A percentile compares a stretch with the other conserved stretches of the same genome.
Conservation (phyloP, 2,329 filamentous ascomycete genomes). For the Claviceps cyperi region DNA sequence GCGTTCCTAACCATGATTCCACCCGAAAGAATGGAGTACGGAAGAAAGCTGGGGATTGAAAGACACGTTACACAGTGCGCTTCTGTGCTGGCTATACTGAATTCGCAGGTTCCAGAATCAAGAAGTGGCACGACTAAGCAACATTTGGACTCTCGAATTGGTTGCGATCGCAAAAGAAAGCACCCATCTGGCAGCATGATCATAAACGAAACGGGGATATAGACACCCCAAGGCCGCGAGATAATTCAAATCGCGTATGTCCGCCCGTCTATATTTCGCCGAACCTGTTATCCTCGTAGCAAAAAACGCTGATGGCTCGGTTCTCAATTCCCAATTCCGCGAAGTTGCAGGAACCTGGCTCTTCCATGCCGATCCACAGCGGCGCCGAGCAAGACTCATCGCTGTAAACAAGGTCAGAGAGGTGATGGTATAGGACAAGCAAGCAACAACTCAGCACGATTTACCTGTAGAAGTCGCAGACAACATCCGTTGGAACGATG, state of each 20-base stretch:
- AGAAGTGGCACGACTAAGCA: too few species aligned
- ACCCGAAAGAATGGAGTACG: slow-evolving; percentile 12
- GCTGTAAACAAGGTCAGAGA: slow-evolving; percentile 1
- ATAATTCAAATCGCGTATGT: too few species aligned
- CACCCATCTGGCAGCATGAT: neutral
- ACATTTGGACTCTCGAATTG: too few species aligned
- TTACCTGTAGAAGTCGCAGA: slow-evolving; percentile 1
- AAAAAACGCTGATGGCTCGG: slow-evolving; percentile 1
- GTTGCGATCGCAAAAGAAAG: too few species aligned
- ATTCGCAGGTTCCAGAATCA: neutral
- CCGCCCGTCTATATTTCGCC: neutral
- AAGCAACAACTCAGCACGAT: neutral
- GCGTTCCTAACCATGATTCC: slow-evolving; percentile 17
- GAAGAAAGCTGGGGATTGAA: slow-evolving; percentile 14
- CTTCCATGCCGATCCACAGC: slow-evolving; percentile 5
- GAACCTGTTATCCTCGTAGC: slow-evolving; percentile 3
- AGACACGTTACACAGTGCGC: slow-evolving; percentile 8
- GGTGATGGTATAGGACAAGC: neutral
- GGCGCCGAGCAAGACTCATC: slow-evolving; percentile 1
- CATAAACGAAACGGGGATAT: neutral
- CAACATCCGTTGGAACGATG: neutral
- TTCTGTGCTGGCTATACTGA: neutral
- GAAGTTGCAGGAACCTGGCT: slow-evolving; percentile 1
- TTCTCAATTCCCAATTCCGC: slow-evolving; percentile 1
- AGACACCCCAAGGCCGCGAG: neutral